A percentile compares a stretch with the other conserved stretches of the same genome.
phyloP scores from a whole-genome alignment of 2,329 filamentous ascomycete genomes.

The Aureobasidium sp. region DNA sequence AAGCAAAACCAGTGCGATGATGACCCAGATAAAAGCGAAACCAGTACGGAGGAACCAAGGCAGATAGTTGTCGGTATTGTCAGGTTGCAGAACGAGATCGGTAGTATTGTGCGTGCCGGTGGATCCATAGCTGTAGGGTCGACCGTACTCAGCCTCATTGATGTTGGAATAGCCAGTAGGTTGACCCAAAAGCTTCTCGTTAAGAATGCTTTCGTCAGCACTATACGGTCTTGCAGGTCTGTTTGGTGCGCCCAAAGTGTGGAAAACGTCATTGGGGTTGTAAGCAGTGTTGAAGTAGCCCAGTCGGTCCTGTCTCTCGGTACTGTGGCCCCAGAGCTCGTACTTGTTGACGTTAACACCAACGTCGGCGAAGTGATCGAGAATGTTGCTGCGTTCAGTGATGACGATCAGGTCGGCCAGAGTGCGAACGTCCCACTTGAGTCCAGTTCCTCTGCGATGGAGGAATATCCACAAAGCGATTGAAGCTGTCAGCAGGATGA shows the following conservation, averaged over 20 bases:
- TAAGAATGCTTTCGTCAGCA: constrained; percentile 38
- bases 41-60: constrained; percentile 67
- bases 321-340: constrained; percentile 47
- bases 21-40: constrained; percentile 56
- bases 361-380: constrained; percentile 61
- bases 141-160: constrained; percentile 21
- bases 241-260: constrained; percentile 63
- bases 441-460: constrained; percentile 56
- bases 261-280: constrained; percentile 59
- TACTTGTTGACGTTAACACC: constrained; percentile 49
- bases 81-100: constrained; percentile 47
- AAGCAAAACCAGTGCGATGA: constrained; percentile 53
- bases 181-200: constrained; percentile 31
- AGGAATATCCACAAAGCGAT: constrained; percentile 57
- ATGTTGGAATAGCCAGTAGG: constrained; percentile 19
- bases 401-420: constrained; percentile 74
- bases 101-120: constrained; percentile 33
- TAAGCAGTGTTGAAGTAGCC: constrained; percentile 76
- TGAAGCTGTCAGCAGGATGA: constrained; percentile 52
- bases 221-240: constrained; percentile 42
- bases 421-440: constrained; percentile 77
- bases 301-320: constrained; percentile 59
- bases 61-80: constrained; percentile 30
- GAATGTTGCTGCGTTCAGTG: constrained; percentile 69
- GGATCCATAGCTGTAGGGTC: constrained; percentile 13